Evolutionary conservation across 1,139 yeast species (phyloP), one percentile per base, ranked within the genome.

Genomic region (Casaregolazyma lundiana): DNA sequence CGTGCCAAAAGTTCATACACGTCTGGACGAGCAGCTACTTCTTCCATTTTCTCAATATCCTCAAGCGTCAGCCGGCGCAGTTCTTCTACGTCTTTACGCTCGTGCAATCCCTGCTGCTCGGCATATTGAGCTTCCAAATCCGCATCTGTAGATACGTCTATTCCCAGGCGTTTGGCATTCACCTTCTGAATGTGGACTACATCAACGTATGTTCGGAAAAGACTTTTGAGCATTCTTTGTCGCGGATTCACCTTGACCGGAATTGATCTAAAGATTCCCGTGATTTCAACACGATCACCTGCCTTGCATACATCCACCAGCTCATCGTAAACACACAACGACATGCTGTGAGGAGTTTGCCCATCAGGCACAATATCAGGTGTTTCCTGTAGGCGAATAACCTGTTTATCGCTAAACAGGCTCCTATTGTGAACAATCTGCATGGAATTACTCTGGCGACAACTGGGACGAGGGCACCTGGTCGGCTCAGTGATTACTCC

Each of bases 341-440:
- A 88, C 47, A 92, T 88, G 9, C 97, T 84, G 64, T 92, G 98
- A 2, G 99, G 98, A 2, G 98, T 92, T 67, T 92, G 98, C 17
- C 99, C 99, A 68, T 88, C 98, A 2, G 98, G 98, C n/a, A 92
- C 96, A 53, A 81, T 74, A 65, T 92, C 98, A 0, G 98, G 99
- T 0, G 98, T 92, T 66, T 92, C 99, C 66, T 92, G 99, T 41
- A 92, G 71, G 61, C 88, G 87, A 53, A 92, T 81, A 32, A 92
- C 92, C 66, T 92, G 99, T 63, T 90, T 92, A 65, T 92, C 97
- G 24, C 95, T 94, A 69, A 92, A 92, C 1, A 88, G 78, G 26
- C 95, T 85, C 58, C 98, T 77, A 64, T 92, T 92, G 68, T 92
- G 98, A 19, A 92, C 77, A 48, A 92, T 71, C 50, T 84, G 80